Conservation (phyloP, 2,329 filamentous ascomycete genomes). For the Claviceps paspali region DNA sequence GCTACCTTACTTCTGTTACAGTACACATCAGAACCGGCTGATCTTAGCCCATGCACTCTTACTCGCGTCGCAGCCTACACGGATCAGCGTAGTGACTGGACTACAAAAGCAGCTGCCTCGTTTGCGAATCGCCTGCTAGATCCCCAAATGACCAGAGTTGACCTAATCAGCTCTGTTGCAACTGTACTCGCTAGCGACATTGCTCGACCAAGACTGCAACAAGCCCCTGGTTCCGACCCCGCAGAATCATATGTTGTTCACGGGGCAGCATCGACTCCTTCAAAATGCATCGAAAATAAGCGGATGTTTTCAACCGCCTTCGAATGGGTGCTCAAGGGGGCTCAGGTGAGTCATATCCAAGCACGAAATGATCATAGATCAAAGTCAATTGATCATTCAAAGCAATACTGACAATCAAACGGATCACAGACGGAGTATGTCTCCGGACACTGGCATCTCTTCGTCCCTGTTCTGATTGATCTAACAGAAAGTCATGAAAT, state of each 20-base stretch:
- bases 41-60: constrained; percentile 11
- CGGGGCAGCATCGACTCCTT: background rate
- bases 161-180: constrained; percentile 27
- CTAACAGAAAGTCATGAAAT: constrained; percentile 49
- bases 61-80: constrained; percentile 18
- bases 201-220: constrained; percentile 52
- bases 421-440: constrained; percentile 4
- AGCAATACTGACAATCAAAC: background rate
- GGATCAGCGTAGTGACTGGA: constrained; percentile 22
- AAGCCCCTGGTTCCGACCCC: constrained; percentile 19
- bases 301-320: constrained; percentile 1
- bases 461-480: constrained; percentile 54
- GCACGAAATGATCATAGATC: too few species aligned
- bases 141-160: constrained; percentile 9
- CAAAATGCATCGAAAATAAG: background rate
- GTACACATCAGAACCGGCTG: background rate
- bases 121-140: constrained; percentile 19
- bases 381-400: background rate
- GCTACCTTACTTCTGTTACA: constrained; percentile 15
- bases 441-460: constrained; percentile 44
- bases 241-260: background rate
- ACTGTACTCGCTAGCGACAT: constrained; percentile 44
- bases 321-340: constrained; percentile 5
- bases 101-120: constrained; percentile 16
- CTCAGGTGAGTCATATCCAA: constrained; percentile 6